Percentiles rank a stretch among this genome's conserved stretches.
These are phyloP conservation scores for Trametes punicea DNA, from an alignment of 768 basidiomycete genomes.

Conservation along the genomic window DNA sequence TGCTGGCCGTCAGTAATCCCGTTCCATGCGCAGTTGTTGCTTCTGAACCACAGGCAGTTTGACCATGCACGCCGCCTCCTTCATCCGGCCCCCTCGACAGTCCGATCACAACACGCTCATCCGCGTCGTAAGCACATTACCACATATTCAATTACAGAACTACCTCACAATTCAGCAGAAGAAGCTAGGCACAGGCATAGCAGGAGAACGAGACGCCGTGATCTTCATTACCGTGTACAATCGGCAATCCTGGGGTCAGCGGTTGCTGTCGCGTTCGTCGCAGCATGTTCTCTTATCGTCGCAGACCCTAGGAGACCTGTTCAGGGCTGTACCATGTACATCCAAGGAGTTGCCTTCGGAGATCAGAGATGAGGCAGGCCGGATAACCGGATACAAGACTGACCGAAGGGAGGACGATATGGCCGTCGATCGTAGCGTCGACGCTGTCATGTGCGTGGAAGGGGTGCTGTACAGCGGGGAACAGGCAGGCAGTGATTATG, in stretches of 20 bases:
- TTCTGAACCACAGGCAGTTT: constrained; percentile 37
- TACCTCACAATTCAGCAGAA: constrained; percentile 17
- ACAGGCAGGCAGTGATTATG: constrained; percentile 48
- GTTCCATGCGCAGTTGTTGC: background rate
- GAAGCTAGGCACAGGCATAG: constrained; percentile 13
- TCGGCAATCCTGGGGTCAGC: constrained; percentile 58
- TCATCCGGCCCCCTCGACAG: constrained; percentile 61
- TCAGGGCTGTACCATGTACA: constrained; percentile 55
- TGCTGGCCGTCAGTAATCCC: constrained; percentile 56
- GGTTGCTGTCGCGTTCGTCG: constrained; percentile 57
- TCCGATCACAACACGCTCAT: constrained; percentile 55
- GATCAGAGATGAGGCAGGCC: constrained; percentile 31
- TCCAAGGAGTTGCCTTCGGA: constrained; percentile 53
- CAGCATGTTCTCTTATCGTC: constrained; percentile 69
- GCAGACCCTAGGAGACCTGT: constrained; percentile 66
- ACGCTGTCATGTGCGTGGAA: constrained; percentile 61
- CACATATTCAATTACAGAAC: background rate
- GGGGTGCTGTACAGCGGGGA: constrained; percentile 57
- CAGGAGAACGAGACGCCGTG: constrained; percentile 38
- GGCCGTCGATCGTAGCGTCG: constrained; percentile 22
- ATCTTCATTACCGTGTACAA: constrained; percentile 60
- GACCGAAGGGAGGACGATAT: background rate
- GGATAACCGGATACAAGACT: constrained; percentile 33
- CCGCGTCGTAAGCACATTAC: constrained; percentile 11
- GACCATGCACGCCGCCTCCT: constrained; percentile 49